A percentile compares a stretch with the other conserved stretches of the same genome.
Conservation (phyloP, 345 rosid species). For the Isatis tinctoria region DNA sequence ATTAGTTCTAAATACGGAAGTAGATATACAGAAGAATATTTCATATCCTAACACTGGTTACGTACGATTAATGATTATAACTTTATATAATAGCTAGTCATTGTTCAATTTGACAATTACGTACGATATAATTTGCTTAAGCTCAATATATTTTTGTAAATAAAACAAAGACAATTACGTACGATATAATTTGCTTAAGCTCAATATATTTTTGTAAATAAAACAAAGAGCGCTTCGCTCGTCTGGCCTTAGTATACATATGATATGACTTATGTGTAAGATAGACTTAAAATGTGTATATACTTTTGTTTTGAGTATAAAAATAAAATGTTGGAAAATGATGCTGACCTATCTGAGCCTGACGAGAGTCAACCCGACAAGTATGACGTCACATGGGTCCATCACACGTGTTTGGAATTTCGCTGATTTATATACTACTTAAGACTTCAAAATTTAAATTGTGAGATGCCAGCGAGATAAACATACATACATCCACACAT, state of each 20-base stretch:
- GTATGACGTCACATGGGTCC: conserved; percentile 26
- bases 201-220: neutral
- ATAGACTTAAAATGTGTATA: neutral
- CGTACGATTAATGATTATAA: neutral
- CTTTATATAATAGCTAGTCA: neutral
- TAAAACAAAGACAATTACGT: conserved; percentile 1
- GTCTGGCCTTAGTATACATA: neutral
- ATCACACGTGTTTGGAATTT: conserved; percentile 26
- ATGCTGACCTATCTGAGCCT: conserved; percentile 24
- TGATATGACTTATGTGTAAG: neutral
- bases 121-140: neutral
- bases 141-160: neutral
- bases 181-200: neutral
- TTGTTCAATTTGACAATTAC: neutral
- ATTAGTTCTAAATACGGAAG: too few relatives aligned
- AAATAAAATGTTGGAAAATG: conserved; percentile 34
- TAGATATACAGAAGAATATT: too few relatives aligned
- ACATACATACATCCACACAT: neutral
- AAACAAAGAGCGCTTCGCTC: neutral
- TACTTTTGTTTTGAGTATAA: neutral
- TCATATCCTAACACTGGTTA: too few relatives aligned
- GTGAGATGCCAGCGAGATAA: conserved; percentile 9
- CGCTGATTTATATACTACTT: neutral
- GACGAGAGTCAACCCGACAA: conserved; percentile 35
- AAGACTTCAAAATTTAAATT: neutral